phyloP scores from a whole-genome alignment of 2,329 filamentous ascomycete species.

The Thermothelomyces thermophilus region DNA sequence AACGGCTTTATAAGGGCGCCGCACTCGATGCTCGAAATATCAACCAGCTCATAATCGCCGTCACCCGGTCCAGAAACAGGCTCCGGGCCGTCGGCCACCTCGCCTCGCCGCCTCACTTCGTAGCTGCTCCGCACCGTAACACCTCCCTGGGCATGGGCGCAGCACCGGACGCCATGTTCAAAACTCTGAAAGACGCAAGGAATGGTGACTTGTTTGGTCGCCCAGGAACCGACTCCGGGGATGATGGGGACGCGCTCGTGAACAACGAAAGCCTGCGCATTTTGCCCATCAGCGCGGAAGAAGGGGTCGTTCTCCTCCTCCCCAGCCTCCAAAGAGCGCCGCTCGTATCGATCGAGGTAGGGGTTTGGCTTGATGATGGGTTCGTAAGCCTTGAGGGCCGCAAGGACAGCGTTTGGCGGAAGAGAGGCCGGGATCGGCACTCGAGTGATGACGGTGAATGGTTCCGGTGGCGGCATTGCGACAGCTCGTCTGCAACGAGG shows the following conservation, averaged over 20 bases:
- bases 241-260: constrained; percentile 35
- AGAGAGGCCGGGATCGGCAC: constrained; percentile 37
- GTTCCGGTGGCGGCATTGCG: constrained; percentile 28
- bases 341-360: constrained; percentile 33
- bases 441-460: constrained; percentile 33
- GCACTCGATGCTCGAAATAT: constrained; percentile 31
- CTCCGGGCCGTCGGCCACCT: constrained; percentile 17
- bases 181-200: constrained; percentile 40
- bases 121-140: constrained; percentile 38
- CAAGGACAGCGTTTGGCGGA: constrained; percentile 33
- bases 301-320: constrained; percentile 36
- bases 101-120: constrained; percentile 26
- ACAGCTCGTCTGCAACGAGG: background rate
- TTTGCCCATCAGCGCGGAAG: constrained; percentile 32
- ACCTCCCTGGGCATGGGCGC: constrained; percentile 38
- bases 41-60: constrained; percentile 31
- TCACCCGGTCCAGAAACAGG: constrained; percentile 7
- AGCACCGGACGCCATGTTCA: constrained; percentile 36
- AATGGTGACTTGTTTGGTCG: constrained; percentile 35
- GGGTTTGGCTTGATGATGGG: constrained; percentile 38
- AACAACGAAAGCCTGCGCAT: constrained; percentile 29
- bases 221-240: constrained; percentile 32
- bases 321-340: constrained; percentile 29
- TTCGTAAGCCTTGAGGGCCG: constrained; percentile 34
- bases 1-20: constrained; percentile 30